Evolutionary conservation across 176 grass and related monocot species (phyloP).

Genomic region (Carex scoparia): DNA sequence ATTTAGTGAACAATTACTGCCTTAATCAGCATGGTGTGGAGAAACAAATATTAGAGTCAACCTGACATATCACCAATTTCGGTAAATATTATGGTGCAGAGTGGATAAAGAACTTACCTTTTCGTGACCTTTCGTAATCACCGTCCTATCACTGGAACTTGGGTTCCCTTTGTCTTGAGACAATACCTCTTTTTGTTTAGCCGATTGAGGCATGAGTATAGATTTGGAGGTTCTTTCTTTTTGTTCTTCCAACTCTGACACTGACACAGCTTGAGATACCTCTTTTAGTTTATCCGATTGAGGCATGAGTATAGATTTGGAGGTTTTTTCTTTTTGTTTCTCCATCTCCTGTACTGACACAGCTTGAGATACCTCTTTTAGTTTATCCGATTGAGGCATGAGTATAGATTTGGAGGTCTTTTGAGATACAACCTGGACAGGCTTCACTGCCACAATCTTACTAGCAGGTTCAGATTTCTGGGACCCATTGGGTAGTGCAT

Average conservation of each 20-base stretch:
- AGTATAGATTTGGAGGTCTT: too few species aligned
- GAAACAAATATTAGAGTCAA: background rate
- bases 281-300: background rate
- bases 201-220: background rate
- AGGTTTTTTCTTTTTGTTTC: background rate
- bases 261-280: background rate
- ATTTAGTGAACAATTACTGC: too few species aligned
- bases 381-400: too few species aligned
- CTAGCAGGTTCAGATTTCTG: slow-evolving; percentile 1
- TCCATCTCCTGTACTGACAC: background rate
- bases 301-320: background rate
- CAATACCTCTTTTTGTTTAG: background rate
- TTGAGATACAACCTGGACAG: slow-evolving; percentile 1
- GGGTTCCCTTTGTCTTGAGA: background rate
- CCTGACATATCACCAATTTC: background rate
- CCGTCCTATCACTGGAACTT: background rate
- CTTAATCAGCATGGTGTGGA: too few species aligned
- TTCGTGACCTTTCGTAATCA: background rate
- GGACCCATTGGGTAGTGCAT: background rate
- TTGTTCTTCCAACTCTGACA: background rate
- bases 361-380: background rate
- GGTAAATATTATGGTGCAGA: background rate
- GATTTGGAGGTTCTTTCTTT: background rate
- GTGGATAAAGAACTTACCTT: background rate
- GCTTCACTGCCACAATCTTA: background rate